Percentiles rank a stretch among this genome's conserved stretches.
Evolutionary conservation across 768 basidiomycete species (phyloP).

Genomic region (Podaxis rugospora): DNA sequence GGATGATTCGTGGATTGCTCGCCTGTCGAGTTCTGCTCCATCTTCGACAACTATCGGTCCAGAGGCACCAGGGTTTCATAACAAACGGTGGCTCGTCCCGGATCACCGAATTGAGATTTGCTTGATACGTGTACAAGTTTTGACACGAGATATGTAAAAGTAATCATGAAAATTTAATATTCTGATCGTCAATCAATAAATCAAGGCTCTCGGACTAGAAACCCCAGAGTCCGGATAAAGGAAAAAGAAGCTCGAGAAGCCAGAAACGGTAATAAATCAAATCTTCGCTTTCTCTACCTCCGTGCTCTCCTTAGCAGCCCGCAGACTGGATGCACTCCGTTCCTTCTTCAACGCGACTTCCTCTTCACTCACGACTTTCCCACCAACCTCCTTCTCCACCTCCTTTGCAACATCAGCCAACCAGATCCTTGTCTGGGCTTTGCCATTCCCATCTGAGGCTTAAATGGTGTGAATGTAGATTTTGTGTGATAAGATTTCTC

Average conservation of each 20-base stretch:
- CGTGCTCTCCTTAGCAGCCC: background rate
- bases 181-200: background rate
- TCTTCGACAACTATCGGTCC: background rate
- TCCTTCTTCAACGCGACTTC: constrained; percentile 53
- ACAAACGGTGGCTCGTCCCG: background rate
- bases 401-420: constrained; percentile 57
- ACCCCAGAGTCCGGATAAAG: background rate
- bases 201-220: background rate
- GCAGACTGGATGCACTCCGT: constrained; percentile 10
- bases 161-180: background rate
- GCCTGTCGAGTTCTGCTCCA: background rate
- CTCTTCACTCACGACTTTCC: constrained; percentile 58
- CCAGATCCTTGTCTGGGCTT: constrained; percentile 41
- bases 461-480: background rate
- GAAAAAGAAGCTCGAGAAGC: background rate
- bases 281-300: constrained; percentile 6
- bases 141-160: background rate
- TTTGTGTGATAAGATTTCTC: background rate
- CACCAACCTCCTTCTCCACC: constrained; percentile 55
- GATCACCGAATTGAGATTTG: background rate
- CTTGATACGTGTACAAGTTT: background rate
- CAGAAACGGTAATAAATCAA: background rate
- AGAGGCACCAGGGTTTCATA: background rate
- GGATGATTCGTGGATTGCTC: background rate
- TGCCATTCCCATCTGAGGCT: constrained; percentile 29